These are phyloP conservation scores for apple (Malus domestica) DNA, from an alignment of 306 rosid species.

Conservation along the genomic window ASM211411v1 NC_041792.1:26715907-26716406, in stretches of 20 bases:
- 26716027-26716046: neutral
- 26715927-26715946: neutral
- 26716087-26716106: neutral
- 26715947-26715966: slow-evolving; percentile 29
- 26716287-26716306: neutral
- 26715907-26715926: neutral
- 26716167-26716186: too few species aligned
- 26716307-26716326: neutral
- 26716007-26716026: neutral
- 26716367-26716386: neutral
- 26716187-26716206: too few species aligned
- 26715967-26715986: slow-evolving; percentile 43
- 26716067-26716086: neutral
- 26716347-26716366: neutral
- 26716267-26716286: too few species aligned
- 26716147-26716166: too few species aligned
- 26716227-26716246: too few species aligned
- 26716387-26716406: neutral
- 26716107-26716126: neutral
- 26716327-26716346: neutral
- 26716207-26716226: too few species aligned
- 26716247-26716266: too few species aligned
- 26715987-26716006: slow-evolving; percentile 10
- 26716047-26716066: too few species aligned
- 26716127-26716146: neutral